Evolutionary conservation across 176 grass and related monocot genomes (phyloP).

Genomic region (Cenchrus fungigraminus): DNA sequence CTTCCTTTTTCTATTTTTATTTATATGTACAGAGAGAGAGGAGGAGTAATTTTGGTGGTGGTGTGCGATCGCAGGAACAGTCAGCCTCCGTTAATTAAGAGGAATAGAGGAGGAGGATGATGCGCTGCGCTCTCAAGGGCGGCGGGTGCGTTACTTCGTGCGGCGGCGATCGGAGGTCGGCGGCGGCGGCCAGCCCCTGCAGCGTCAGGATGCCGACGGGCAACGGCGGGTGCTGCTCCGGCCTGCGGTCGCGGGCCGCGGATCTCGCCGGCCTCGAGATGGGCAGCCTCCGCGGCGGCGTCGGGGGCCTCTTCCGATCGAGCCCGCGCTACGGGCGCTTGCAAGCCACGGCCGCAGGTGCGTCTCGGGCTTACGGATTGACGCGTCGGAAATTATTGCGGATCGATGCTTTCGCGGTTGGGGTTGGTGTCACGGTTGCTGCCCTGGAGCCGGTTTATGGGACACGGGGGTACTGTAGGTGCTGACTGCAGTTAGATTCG

Average conservation of each 20-base stretch:
- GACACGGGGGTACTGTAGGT: background rate
- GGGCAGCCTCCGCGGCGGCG: slow-evolving; percentile 25
- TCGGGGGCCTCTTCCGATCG: slow-evolving; percentile 53
- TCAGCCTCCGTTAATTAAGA: slow-evolving; percentile 20
- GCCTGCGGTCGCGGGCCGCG: slow-evolving; percentile 47
- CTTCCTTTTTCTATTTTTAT: background rate
- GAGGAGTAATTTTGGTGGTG: slow-evolving; percentile 39
- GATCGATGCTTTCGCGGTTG: background rate
- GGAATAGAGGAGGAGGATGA: slow-evolving; percentile 50
- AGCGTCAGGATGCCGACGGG: slow-evolving; percentile 50
- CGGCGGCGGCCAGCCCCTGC: slow-evolving; percentile 3
- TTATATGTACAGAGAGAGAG: background rate
- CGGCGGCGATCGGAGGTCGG: slow-evolving; percentile 32
- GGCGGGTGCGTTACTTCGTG: slow-evolving; percentile 19
- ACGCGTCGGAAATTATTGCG: background rate
- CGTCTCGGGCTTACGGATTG: slow-evolving; percentile 12
- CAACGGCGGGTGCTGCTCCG: slow-evolving; percentile 38
- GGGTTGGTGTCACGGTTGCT: slow-evolving; percentile 13
- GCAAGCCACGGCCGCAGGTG: slow-evolving; percentile 54
- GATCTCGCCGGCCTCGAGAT: slow-evolving; percentile 64
- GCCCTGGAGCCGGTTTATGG: background rate
- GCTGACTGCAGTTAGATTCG: slow-evolving; percentile 30
- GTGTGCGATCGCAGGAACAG: slow-evolving; percentile 49
- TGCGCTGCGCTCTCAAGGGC: slow-evolving; percentile 40
- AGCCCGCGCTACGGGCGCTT: slow-evolving; percentile 54